Evolutionary conservation across 192 early-diverging fungal species (phyloP), one percentile per base, ranked within the genome.

Genomic region (Coemansia sp.): DNA sequence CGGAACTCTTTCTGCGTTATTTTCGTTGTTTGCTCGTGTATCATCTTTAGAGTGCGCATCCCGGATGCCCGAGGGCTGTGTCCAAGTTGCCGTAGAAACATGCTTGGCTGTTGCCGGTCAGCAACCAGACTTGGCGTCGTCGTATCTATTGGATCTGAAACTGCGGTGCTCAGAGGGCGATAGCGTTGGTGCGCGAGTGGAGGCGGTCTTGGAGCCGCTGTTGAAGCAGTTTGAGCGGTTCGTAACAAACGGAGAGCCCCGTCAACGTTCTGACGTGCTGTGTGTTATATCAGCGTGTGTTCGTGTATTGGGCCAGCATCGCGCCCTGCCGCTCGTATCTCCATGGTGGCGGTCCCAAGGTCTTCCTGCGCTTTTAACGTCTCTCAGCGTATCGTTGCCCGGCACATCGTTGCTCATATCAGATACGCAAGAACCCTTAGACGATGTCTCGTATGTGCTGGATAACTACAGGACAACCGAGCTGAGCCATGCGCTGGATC

Each of bases 281-380:
- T 53, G 58, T 5, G 17, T 79, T 15, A 10, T 79, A 3, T 23
- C 67, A 2, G 70, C 64, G 0, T 64, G 58, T 17, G 23, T 64
- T 2, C 65, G 38, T 0, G 71, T 58, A 35, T 52, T 69, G 24
- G 66, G 70, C n/a, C 17, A 12, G 17, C 14, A 57, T 10, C 58
- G 65, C 1, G 49, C 65, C 7, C 57, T 41, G 35, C 32, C 62
- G 8, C 35, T 64, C 43, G 17, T 73, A 1, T 10, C 15, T 1
- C 47, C 67, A 7, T 79, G 76, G 76, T 79, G 76, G 76, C 25
- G 27, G 10, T 29, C 67, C 0, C 64, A 62, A 38, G 76, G 76
- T 0, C 58, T 73, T n/a, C 38, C 17, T 2, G 23, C 65, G 19
- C 62, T 79, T 12, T 14, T 79, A 17, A 15, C 38, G 15, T 66